Conservation (phyloP, 139 green algal genomes). For the Coccomyxa sp. region DNA sequence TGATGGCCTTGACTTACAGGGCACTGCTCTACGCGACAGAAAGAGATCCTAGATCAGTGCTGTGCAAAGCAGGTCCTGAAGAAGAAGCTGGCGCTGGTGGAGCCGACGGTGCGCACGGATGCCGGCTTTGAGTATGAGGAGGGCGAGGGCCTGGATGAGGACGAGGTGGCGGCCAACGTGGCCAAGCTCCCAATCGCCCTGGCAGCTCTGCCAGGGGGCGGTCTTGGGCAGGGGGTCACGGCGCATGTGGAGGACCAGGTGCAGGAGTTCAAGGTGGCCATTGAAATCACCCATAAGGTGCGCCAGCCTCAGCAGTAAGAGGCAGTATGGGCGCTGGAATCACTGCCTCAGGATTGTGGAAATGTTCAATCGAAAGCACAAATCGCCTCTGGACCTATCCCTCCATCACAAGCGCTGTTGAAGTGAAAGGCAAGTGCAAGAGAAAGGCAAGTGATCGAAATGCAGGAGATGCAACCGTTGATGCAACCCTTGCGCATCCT, state of each 20-base stretch:
- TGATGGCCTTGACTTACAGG: too few relatives aligned
- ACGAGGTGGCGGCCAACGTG: constrained; percentile 56
- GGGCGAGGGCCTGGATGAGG: constrained; percentile 76
- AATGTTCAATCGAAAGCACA: background rate
- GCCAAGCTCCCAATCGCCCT: constrained; percentile 42
- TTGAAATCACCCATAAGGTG: constrained; percentile 64
- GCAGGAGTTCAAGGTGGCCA: constrained; percentile 62
- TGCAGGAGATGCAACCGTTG: background rate
- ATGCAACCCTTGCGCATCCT: background rate
- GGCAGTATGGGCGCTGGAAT: constrained; percentile 6
- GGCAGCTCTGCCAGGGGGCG: constrained; percentile 58
- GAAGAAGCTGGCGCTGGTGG: constrained; percentile 55
- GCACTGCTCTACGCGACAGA: too few relatives aligned
- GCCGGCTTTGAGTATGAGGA: constrained; percentile 80
- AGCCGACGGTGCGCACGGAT: constrained; percentile 32
- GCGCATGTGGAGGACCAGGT: constrained; percentile 68
- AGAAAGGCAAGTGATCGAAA: too few relatives aligned
- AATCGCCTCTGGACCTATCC: background rate
- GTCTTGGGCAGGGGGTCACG: constrained; percentile 53
- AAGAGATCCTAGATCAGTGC: background rate
- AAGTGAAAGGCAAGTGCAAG: background rate
- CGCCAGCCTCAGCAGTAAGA: background rate
- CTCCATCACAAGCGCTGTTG: background rate
- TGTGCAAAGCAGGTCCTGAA: constrained; percentile 57
- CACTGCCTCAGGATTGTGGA: background rate